phyloP scores from a whole-genome alignment of 2,329 filamentous ascomycete genomes.

The Colletotrichum sublineola region DNA sequence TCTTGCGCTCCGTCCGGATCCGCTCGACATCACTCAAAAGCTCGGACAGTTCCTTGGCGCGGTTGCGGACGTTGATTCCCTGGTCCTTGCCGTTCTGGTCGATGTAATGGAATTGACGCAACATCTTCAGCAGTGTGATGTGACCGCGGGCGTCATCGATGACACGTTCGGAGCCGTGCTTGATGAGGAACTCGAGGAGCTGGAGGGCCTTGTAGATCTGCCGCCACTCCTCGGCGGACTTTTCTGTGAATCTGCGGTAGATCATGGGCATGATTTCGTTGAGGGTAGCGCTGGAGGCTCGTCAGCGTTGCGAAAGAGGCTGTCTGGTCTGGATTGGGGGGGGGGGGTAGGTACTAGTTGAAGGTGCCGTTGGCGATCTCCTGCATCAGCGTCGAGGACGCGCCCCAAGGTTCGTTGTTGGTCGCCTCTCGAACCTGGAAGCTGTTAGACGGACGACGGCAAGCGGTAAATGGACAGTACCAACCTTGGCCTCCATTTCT shows the following conservation, averaged over 20 bases:
- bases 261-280: constrained; percentile 99
- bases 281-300: constrained; percentile 79
- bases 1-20: constrained; percentile 87
- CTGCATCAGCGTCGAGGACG: constrained; percentile 88
- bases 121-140: constrained; percentile 95
- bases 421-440: constrained; percentile 92
- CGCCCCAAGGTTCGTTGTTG: constrained; percentile 98
- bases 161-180: constrained; percentile 97
- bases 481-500: constrained; percentile 84
- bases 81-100: constrained; percentile 98
- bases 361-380: constrained; percentile 98
- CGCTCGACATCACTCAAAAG: constrained; percentile 92
- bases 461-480: constrained; percentile 38
- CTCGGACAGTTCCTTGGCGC: constrained; percentile 94
- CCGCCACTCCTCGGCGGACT: constrained; percentile 97
- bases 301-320: constrained; percentile 23
- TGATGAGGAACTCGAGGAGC: constrained; percentile 95
- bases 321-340: not conserved
- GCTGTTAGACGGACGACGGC: constrained; percentile 43
- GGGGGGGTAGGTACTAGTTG: constrained; percentile 81
- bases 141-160: constrained; percentile 97
- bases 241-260: constrained; percentile 98
- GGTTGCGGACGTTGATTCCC: constrained; percentile 96
- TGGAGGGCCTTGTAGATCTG: constrained; percentile 99
- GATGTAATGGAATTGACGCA: constrained; percentile 98